Percentiles rank a stretch among this genome's conserved stretches.
Evolutionary conservation across 1,139 yeast genomes (phyloP).

Genomic region (Yamadazyma pseudoaaseri): DNA sequence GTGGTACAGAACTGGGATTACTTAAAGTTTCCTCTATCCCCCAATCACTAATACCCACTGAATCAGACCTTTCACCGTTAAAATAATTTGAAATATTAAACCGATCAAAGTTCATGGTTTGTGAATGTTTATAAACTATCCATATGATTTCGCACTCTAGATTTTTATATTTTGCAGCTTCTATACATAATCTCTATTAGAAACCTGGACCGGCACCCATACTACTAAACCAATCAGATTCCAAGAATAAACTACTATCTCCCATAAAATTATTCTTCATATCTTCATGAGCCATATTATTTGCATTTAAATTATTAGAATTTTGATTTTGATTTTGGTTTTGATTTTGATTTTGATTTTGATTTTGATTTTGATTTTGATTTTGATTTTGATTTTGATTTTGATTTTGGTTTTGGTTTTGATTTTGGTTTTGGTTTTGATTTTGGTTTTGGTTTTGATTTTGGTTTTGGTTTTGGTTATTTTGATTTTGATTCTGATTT

Average conservation of each 20-base stretch:
- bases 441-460: conserved; percentile 8
- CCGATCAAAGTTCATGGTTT: conserved; percentile 33
- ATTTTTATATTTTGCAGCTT: not conserved
- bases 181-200: conserved; percentile 5
- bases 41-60: conserved; percentile 34
- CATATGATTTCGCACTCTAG: conserved; percentile 4
- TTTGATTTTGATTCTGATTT: conserved; percentile 8
- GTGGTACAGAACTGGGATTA: conserved; percentile 7
- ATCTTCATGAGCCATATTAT: conserved; percentile 8
- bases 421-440: conserved; percentile 15
- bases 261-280: conserved; percentile 13
- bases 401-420: conserved; percentile 4
- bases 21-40: conserved; percentile 35
- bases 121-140: conserved; percentile 1
- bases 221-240: conserved; percentile 35
- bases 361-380: not conserved
- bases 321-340: conserved; percentile 9
- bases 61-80: conserved; percentile 5
- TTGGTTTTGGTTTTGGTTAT: conserved; percentile 13
- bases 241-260: conserved; percentile 14
- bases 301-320: conserved; percentile 13
- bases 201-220: conserved; percentile 41
- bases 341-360: conserved; percentile 5
- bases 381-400: conserved; percentile 7
- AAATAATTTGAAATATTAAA: conserved; percentile 22